Evolutionary conservation across 371 early-diverging fungal genomes (phyloP), one percentile per base, ranked within the genome.

Genomic region (Mucor plumbeus): DNA sequence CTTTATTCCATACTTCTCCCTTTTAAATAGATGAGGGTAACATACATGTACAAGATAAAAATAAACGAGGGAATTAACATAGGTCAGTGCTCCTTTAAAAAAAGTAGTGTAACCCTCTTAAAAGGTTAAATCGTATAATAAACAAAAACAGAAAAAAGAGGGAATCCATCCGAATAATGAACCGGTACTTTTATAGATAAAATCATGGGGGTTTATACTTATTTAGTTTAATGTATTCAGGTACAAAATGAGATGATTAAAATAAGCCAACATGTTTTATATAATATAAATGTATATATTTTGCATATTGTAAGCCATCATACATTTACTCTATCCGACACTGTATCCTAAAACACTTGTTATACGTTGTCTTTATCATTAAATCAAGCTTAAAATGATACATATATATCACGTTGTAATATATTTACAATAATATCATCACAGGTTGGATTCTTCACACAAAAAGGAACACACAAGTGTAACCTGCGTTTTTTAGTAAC

Each of bases 401-500:
- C 8, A 48, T n/a, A 9, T n/a, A 48, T 7, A 48, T 48, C 48
- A 48, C 48, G 48, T 48, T 48, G 19, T 10, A 48, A 9, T 17
- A 19, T 9, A 19, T 21, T 21, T 19, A n/a, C 21, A 21, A 8
- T 15, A 2, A 43, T 14, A 41, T 7, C 7, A 48, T 48, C 48
- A 47, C 47, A 47, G 47, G 47, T 5, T 47, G 17, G 19, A 47
- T 47, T 47, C 47, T 47, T 47, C 47, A 48, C 48, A 48, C 17
- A 21, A 48, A n/a, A 48, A 5, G 48, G 3, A 26, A 26, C 26
- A 26, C 26, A 26, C 26, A 26, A n/a, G 43, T 48, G 48, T 48
- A 48, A 48, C 48, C 48, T 48, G 48, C 48, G 48, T 48, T 21
- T 19, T 47, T 48, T 48, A 48, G 48, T 48, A 48, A 17, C 19